phyloP scores from a whole-genome alignment of 495 filamentous ascomycete species.

The Aspergillus mulundensis region DNA sequence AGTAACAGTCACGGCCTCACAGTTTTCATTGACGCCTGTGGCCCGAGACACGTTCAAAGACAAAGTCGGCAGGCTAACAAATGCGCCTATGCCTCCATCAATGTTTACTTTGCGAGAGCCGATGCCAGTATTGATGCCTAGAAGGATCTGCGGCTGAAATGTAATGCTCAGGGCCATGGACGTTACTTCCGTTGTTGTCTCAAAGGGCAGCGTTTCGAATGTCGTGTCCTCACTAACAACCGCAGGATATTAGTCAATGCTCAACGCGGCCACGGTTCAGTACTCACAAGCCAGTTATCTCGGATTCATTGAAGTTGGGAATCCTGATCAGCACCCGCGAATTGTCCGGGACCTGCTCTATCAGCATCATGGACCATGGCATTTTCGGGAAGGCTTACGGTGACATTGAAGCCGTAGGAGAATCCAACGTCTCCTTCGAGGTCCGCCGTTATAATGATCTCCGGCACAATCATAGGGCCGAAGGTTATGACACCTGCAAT shows the following conservation, averaged over 20 bases:
- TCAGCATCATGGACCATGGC: background rate
- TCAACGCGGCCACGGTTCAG: too few species aligned
- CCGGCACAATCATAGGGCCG: slow-evolving; percentile 22
- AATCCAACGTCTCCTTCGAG: slow-evolving; percentile 21
- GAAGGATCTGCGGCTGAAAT: slow-evolving; percentile 25
- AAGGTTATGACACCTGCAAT: slow-evolving; percentile 28
- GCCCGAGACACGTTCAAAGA: slow-evolving; percentile 16
- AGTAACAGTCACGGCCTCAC: slow-evolving; percentile 10
- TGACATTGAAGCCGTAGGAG: slow-evolving; percentile 27
- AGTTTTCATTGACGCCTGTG: slow-evolving; percentile 16
- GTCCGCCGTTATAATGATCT: slow-evolving; percentile 14
- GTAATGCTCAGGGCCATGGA: slow-evolving; percentile 18
- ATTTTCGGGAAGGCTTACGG: background rate
- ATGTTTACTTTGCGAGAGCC: background rate
- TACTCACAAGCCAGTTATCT: slow-evolving; percentile 27
- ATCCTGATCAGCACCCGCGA: slow-evolving; percentile 24
- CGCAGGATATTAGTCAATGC: background rate
- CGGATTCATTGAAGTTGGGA: slow-evolving; percentile 14
- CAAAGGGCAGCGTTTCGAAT: slow-evolving; percentile 24
- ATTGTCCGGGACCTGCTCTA: slow-evolving; percentile 21
- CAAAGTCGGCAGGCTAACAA: slow-evolving; percentile 22
- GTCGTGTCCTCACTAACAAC: slow-evolving; percentile 17
- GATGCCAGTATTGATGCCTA: slow-evolving; percentile 20
- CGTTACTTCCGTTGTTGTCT: slow-evolving; percentile 13
- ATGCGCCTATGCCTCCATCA: slow-evolving; percentile 21